Evolutionary conservation across 169 alveolate species (phyloP), one percentile per base, ranked within the genome.

Genomic region (Eimeria sp.): DNA sequence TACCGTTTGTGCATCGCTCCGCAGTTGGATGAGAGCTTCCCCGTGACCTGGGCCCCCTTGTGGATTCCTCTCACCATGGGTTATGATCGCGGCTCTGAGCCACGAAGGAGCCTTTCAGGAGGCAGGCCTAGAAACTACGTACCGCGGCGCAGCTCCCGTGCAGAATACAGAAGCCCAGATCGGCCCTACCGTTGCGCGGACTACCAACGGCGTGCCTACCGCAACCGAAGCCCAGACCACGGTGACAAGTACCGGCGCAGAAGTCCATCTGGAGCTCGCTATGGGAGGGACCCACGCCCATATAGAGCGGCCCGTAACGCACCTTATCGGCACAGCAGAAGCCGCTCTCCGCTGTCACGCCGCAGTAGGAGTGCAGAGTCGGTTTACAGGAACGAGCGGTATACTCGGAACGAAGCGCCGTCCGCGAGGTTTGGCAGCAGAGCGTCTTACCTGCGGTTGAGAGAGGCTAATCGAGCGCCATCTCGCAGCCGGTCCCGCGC

Each of bases 101-200:
- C 83, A 87, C 80, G 83, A 56, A 87, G 94, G 82, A 87, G 94
- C 94, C 83, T 54, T 62, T 87, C 94, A 52, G 83, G 94, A 40
- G 94, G 94, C 82, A 87, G 94, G 60, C 30, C 62, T 43, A 66
- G 64, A 54, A 37, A 83, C 33, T 87, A 66, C 72, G 94, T 33
- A 49, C 52, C 83, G 16, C 94, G 94, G 27, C 94, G 83, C 54
- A 66, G 94, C n/a, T 54, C 83, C 30, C 94, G 94, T 25, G 83
- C 71, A 62, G 71, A 87, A 46, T 66, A 87, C 56, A 87, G 83
- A 66, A 87, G 94, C 83, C 80, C 94, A 87, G 83, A 87, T 52
- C 80, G 94, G 82, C 80, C 71, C 37, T 43, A 66, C n/a, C 46
- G 83, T 43, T 82, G 94, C 54, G 85, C 83, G n/a, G 94, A 66